Percentiles rank a stretch among this genome's conserved stretches.
These are phyloP conservation scores for Carallia brachiata DNA, from an alignment of 345 rosid species.

Conservation along the genomic window DNA sequence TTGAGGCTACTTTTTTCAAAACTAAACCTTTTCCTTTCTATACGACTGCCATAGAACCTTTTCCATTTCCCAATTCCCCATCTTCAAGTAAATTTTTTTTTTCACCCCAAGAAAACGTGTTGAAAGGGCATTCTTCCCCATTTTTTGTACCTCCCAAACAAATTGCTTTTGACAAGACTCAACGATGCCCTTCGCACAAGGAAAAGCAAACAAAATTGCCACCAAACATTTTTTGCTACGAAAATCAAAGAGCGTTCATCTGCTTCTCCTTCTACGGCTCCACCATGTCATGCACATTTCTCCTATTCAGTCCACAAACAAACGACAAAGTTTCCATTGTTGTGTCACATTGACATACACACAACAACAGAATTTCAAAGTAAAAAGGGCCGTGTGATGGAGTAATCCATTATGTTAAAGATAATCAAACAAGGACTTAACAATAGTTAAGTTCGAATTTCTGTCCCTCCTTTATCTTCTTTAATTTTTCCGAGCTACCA, in stretches of 20 bases:
- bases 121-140: not conserved
- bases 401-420: too few relatives aligned
- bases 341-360: not conserved
- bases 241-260: not conserved
- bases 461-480: too few relatives aligned
- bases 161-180: not conserved
- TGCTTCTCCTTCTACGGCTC: not conserved
- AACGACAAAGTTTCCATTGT: not conserved
- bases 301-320: not conserved
- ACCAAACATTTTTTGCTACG: not conserved
- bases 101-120: not conserved
- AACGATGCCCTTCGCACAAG: not conserved
- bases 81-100: constrained; percentile 10
- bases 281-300: not conserved
- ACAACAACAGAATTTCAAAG: too few relatives aligned
- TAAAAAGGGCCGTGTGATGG: not conserved
- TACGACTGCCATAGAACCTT: too few relatives aligned
- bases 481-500: too few relatives aligned
- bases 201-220: not conserved
- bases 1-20: not conserved
- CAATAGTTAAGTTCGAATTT: too few relatives aligned
- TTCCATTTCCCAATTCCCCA: not conserved
- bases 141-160: not conserved
- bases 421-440: too few relatives aligned
- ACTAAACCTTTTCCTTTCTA: too few relatives aligned